Conservation (phyloP, 345 rosid species). For the Citrus sinensis region DVS_A1.0 CM039167.1:869501-870000, state of each 20-base stretch:
- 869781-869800: neutral
- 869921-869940: conserved; percentile 69
- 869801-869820: neutral
- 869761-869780: neutral
- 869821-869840: neutral
- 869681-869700: neutral
- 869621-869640: neutral
- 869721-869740: neutral
- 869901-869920: conserved; percentile 35
- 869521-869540: neutral
- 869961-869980: conserved; percentile 27
- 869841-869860: neutral
- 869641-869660: neutral
- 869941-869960: conserved; percentile 88
- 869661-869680: neutral
- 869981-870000: neutral
- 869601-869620: neutral
- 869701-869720: neutral
- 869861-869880: neutral
- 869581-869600: neutral
- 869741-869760: neutral
- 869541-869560: neutral
- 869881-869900: conserved; percentile 3
- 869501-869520: neutral
- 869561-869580: neutral